These are phyloP conservation scores for Gentiana macrophylla DNA, from an alignment of 257 asterid genomes.

Conservation along the genomic window DNA sequence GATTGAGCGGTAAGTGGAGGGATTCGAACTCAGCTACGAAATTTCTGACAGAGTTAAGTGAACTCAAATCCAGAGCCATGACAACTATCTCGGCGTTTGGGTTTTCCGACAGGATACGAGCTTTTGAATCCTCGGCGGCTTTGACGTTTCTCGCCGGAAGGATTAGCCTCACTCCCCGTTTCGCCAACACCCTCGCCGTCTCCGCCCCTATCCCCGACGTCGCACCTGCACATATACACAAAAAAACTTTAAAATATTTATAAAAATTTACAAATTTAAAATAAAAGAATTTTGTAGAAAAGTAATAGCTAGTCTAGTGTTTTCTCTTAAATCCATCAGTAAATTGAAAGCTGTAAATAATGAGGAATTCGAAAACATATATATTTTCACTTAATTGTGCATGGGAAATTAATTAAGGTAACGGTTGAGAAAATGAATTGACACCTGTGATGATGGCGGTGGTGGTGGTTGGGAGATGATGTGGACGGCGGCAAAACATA, in stretches of 20 bases:
- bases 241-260: neutral
- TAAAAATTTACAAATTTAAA: no score
- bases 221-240: conserved; percentile 36
- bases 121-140: conserved; percentile 70
- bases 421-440: no score
- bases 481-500: conserved; percentile 35
- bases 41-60: conserved; percentile 53
- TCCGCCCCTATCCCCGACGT: conserved; percentile 97
- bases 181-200: conserved; percentile 81
- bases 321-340: no score
- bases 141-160: conserved; percentile 69
- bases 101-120: conserved; percentile 51
- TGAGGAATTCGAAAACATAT: no score
- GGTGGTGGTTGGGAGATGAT: conserved; percentile 8
- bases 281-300: no score
- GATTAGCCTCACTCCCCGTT: conserved; percentile 75
- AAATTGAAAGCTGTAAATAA: no score
- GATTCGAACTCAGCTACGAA: conserved; percentile 59
- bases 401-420: no score
- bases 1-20: conserved; percentile 64
- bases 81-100: conserved; percentile 60
- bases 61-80: conserved; percentile 83
- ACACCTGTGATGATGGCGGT: conserved; percentile 86
- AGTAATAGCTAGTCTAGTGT: no score
- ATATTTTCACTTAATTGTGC: no score